Conservation (phyloP, 345 rosid species). For the Eucalyptus microcorys region DNA sequence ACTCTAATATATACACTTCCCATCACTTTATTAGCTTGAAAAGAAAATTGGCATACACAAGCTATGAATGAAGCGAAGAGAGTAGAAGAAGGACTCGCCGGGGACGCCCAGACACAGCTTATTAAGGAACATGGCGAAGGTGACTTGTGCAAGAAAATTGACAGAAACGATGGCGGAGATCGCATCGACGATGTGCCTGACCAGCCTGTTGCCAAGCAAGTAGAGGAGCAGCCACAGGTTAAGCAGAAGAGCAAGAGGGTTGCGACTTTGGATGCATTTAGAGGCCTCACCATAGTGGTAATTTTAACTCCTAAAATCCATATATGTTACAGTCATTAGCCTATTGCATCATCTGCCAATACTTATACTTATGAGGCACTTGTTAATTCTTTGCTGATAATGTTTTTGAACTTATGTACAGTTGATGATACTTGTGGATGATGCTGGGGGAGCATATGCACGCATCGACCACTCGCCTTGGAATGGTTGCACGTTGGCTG, state of each 20-base stretch:
- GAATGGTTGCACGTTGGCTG: constrained; percentile 59
- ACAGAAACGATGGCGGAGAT: background rate
- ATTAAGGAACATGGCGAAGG: background rate
- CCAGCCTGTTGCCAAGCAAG: background rate
- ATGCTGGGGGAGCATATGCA: constrained; percentile 41
- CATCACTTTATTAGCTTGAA: background rate
- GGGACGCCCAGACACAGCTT: background rate
- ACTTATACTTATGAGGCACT: background rate
- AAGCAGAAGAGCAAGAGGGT: constrained; percentile 33
- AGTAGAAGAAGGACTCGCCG: constrained; percentile 32
- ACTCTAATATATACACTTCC: background rate
- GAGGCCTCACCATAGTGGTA: constrained; percentile 53
- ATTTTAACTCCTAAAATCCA: background rate
- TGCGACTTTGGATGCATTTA: constrained; percentile 50
- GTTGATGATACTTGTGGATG: constrained; percentile 58
- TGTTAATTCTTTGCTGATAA: background rate
- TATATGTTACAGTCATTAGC: background rate
- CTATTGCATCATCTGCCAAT: background rate
- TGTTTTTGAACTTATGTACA: background rate
- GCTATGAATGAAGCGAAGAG: constrained; percentile 27
- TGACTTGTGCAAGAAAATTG: background rate
- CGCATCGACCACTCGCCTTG: constrained; percentile 61
- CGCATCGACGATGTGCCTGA: background rate
- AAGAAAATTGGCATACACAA: background rate
- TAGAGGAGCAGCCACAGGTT: constrained; percentile 3